These are phyloP conservation scores for Claviceps cyperi DNA, from an alignment of 2,329 filamentous ascomycete species.

Conservation along the genomic window DNA sequence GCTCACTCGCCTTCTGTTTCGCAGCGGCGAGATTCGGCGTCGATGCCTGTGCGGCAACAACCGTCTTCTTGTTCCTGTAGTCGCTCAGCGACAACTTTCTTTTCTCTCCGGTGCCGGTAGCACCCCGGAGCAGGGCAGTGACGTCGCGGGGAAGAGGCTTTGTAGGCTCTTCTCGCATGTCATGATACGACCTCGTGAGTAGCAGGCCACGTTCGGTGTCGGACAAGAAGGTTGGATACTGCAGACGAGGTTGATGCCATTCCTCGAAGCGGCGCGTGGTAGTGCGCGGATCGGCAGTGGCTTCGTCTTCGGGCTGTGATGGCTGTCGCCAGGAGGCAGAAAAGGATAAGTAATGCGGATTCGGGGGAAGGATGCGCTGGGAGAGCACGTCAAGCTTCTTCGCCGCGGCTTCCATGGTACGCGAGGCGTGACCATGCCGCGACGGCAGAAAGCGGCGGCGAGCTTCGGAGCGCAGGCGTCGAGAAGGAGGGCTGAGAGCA, in stretches of 20 bases:
- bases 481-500: neutral
- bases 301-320: constrained; percentile 25
- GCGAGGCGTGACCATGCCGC: constrained; percentile 23
- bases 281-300: constrained; percentile 5
- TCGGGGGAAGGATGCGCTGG: constrained; percentile 35
- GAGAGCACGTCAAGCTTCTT: constrained; percentile 40
- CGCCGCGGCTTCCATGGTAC: constrained; percentile 45
- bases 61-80: constrained; percentile 40
- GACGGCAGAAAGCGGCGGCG: constrained; percentile 9
- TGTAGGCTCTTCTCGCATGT: constrained; percentile 38
- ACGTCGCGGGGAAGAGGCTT: constrained; percentile 23
- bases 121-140: constrained; percentile 22
- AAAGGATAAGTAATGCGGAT: constrained; percentile 38
- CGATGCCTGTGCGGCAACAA: constrained; percentile 19
- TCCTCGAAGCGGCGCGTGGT: constrained; percentile 26
- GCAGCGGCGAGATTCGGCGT: constrained; percentile 20
- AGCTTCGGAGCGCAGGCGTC: neutral
- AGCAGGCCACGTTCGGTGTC: constrained; percentile 44
- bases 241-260: constrained; percentile 34
- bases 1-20: constrained; percentile 19
- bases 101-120: constrained; percentile 28
- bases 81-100: constrained; percentile 46
- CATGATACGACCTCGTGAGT: constrained; percentile 41
- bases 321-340: constrained; percentile 33
- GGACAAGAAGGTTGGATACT: constrained; percentile 43